These are phyloP conservation scores for Microthlaspi erraticum DNA, from an alignment of 345 rosid genomes.

Conservation along the genomic window DNA sequence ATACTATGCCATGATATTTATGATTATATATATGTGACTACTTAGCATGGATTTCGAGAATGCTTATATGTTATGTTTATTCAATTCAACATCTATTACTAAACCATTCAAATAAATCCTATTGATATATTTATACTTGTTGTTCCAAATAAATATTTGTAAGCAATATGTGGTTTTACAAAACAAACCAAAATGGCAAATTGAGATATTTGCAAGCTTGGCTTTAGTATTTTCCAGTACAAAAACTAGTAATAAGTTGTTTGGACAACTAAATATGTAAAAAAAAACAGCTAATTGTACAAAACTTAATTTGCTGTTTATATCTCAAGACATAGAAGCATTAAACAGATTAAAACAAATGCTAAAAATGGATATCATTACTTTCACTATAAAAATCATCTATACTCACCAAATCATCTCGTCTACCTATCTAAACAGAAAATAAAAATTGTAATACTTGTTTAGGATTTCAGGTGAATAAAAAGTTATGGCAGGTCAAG, in stretches of 20 bases:
- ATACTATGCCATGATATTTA: constrained; percentile 86
- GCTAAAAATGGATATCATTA: background rate
- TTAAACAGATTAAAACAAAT: constrained; percentile 1
- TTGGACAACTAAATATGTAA: background rate
- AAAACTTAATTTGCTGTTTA: background rate
- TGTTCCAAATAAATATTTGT: background rate
- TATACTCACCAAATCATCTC: background rate
- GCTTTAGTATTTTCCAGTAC: too few relatives aligned
- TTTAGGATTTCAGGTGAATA: background rate
- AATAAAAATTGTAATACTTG: background rate
- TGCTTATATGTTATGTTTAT: constrained; percentile 79
- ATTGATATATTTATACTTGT: background rate
- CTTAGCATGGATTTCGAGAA: constrained; percentile 65
- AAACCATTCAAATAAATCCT: background rate
- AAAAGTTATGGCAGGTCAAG: background rate
- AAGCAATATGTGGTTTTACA: constrained; percentile 4
- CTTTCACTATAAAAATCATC: constrained; percentile 3
- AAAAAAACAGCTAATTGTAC: background rate
- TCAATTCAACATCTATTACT: too few relatives aligned
- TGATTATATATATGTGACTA: constrained; percentile 74
- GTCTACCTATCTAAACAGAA: background rate
- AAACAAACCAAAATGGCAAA: constrained; percentile 7
- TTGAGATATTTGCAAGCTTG: background rate
- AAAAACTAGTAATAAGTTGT: background rate
- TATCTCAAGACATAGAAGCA: background rate